Conservation (phyloP, 345 rosid genomes). For the Fremontodendron californicum region DNA sequence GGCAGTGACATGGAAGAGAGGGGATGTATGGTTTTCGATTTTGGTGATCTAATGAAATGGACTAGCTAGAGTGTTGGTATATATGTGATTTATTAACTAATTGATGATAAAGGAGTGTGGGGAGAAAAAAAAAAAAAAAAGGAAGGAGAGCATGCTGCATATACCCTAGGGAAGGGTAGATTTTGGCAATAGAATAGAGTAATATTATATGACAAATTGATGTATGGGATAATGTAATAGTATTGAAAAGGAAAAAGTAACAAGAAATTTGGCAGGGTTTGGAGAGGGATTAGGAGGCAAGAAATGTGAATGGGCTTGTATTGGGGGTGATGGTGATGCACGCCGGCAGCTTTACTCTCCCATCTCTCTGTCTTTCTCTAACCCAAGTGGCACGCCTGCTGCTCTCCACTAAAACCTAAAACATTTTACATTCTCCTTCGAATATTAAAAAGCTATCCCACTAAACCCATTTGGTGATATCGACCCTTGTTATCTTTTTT, state of each 20-base stretch:
- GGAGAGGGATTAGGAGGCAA: slow-evolving; percentile 74
- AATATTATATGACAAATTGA: slow-evolving; percentile 10
- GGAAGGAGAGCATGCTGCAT: slow-evolving; percentile 23
- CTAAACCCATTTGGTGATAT: slow-evolving; percentile 40
- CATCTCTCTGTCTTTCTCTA: slow-evolving; percentile 8
- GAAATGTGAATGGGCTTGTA: slow-evolving; percentile 33
- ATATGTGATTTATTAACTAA: neutral
- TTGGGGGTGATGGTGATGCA: slow-evolving; percentile 74
- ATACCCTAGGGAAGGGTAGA: slow-evolving; percentile 31
- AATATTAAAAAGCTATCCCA: slow-evolving; percentile 49
- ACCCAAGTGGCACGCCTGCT: slow-evolving; percentile 55
- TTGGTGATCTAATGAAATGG: slow-evolving; percentile 24
- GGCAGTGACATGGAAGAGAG: neutral
- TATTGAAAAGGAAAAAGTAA: slow-evolving; percentile 19
- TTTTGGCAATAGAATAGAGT: slow-evolving; percentile 16
- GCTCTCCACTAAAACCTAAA: slow-evolving; percentile 51
- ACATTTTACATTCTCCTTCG: slow-evolving; percentile 4
- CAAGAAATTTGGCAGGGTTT: slow-evolving; percentile 53
- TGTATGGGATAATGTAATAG: slow-evolving; percentile 22
- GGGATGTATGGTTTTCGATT: neutral
- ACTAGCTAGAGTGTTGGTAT: slow-evolving; percentile 6
- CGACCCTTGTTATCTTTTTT: slow-evolving; percentile 25
- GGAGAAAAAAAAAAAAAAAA: neutral
- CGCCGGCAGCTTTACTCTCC: slow-evolving; percentile 88
- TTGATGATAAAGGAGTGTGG: slow-evolving; percentile 6